Percentiles rank a stretch among this genome's conserved stretches.
Evolutionary conservation across 805 yeast genomes (phyloP).

Genomic region (Yarrowia hollandica): DNA sequence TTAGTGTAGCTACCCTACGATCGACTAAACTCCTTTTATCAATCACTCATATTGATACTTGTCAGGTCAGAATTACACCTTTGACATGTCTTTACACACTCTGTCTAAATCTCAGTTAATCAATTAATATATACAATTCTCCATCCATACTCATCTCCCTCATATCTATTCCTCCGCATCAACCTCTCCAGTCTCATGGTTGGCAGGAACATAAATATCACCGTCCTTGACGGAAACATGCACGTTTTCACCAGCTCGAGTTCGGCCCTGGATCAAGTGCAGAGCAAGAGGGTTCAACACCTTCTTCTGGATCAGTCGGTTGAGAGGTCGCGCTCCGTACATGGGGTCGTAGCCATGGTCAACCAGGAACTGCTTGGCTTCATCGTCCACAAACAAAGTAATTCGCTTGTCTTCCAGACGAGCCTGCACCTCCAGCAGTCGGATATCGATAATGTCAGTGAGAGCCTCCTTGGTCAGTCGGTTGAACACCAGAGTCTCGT

Average conservation of each 20-base stretch:
- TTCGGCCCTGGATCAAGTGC: slow-evolving; percentile 74
- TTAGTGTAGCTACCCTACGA: too few species aligned
- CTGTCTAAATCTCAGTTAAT: too few species aligned
- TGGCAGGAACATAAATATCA: slow-evolving; percentile 49
- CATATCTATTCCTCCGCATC: not conserved
- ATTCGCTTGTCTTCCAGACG: slow-evolving; percentile 80
- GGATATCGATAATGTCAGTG: slow-evolving; percentile 77
- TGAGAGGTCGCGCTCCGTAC: slow-evolving; percentile 96
- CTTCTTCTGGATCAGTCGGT: slow-evolving; percentile 79
- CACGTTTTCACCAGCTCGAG: slow-evolving; percentile 59
- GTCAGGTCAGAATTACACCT: too few species aligned
- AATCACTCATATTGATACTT: not conserved
- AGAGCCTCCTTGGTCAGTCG: slow-evolving; percentile 77
- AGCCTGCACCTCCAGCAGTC: slow-evolving; percentile 77
- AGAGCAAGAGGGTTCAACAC: slow-evolving; percentile 88
- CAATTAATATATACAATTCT: slow-evolving; percentile 20
- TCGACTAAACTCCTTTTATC: not conserved
- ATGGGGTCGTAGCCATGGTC: slow-evolving; percentile 85
- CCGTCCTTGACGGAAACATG: slow-evolving; percentile 50
- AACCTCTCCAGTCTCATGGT: slow-evolving; percentile 38
- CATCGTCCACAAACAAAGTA: slow-evolving; percentile 52
- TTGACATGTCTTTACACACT: too few species aligned
- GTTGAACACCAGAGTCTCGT: slow-evolving; percentile 91
- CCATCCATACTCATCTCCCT: not conserved
- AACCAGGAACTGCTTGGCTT: slow-evolving; percentile 75